Evolutionary conservation across 495 filamentous ascomycete species (phyloP).

Genomic region (Penicillium ucsense): DNA sequence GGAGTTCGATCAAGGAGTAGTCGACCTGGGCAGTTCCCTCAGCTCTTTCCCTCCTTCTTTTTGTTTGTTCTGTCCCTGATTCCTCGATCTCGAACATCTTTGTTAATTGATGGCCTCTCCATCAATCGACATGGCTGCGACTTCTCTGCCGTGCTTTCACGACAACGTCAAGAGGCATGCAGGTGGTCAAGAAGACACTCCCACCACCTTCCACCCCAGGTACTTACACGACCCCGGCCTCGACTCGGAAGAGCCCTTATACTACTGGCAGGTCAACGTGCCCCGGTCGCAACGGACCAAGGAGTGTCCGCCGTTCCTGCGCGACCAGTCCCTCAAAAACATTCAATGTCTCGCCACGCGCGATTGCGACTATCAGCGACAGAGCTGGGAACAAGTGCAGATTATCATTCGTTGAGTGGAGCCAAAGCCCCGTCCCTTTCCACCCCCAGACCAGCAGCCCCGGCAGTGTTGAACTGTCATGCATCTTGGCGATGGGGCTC

Average conservation of each 20-base stretch:
- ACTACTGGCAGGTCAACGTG: constrained; percentile 78
- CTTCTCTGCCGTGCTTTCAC: too few relatives aligned
- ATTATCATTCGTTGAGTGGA: constrained; percentile 43
- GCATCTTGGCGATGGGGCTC: background rate
- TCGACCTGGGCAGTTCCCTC: too few relatives aligned
- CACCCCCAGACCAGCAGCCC: too few relatives aligned
- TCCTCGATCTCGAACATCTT: too few relatives aligned
- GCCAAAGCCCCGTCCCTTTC: background rate
- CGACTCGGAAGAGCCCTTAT: constrained; percentile 24
- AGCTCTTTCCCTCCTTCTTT: too few relatives aligned
- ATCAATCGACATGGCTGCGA: too few relatives aligned
- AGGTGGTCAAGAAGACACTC: too few relatives aligned
- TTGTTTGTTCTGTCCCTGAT: too few relatives aligned
- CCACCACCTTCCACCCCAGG: too few relatives aligned
- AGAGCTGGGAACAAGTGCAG: constrained; percentile 55
- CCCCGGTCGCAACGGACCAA: constrained; percentile 47
- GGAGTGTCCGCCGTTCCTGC: constrained; percentile 62
- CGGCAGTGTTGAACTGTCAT: background rate
- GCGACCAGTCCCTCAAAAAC: constrained; percentile 35
- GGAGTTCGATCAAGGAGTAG: too few relatives aligned
- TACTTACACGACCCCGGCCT: constrained; percentile 4
- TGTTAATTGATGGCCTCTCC: too few relatives aligned
- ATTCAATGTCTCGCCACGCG: constrained; percentile 53
- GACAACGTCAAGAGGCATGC: too few relatives aligned
- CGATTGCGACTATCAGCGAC: constrained; percentile 46